A percentile compares a stretch with the other conserved stretches of the same genome.
phyloP scores from a whole-genome alignment of 163 green algal genomes.

The Smithsoniella earleae region DNA sequence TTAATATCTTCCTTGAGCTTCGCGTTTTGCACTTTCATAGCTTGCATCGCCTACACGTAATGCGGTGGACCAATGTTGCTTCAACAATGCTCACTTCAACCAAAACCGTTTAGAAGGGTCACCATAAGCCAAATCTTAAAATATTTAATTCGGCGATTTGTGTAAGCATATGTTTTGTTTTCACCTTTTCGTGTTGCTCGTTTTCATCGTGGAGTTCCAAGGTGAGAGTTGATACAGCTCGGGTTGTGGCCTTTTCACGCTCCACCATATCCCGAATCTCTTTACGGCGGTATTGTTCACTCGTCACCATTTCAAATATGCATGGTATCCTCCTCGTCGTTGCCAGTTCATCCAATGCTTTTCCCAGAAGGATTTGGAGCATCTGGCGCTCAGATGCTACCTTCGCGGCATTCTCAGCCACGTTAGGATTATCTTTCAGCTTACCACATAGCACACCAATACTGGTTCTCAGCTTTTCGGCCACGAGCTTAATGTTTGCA shows the following conservation, averaged over 20 bases:
- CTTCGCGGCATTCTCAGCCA: constrained; percentile 71
- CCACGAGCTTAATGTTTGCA: constrained; percentile 46
- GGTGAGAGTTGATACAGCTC: constrained; percentile 51
- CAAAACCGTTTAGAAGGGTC: background rate
- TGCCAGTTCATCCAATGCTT: constrained; percentile 47
- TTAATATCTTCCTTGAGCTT: constrained; percentile 27
- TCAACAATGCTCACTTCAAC: constrained; percentile 22
- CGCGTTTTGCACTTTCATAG: background rate
- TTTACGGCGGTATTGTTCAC: constrained; percentile 35
- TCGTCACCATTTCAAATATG: constrained; percentile 51
- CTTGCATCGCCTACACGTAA: constrained; percentile 11
- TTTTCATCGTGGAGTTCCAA: constrained; percentile 57
- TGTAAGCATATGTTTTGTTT: background rate
- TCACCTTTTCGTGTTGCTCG: constrained; percentile 58
- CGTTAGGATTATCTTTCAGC: constrained; percentile 70
- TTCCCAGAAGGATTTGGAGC: constrained; percentile 49
- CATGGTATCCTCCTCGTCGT: constrained; percentile 36
- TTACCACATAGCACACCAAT: constrained; percentile 66
- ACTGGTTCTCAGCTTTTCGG: constrained; percentile 49
- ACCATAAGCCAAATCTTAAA: too few relatives aligned
- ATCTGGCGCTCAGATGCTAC: constrained; percentile 51
- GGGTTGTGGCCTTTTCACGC: constrained; percentile 49
- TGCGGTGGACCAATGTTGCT: background rate
- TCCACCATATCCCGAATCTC: constrained; percentile 55
- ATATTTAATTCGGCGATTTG: background rate